These are phyloP conservation scores for Lactarius hatsudake DNA, from an alignment of 768 basidiomycete species.

Conservation along the genomic window DNA sequence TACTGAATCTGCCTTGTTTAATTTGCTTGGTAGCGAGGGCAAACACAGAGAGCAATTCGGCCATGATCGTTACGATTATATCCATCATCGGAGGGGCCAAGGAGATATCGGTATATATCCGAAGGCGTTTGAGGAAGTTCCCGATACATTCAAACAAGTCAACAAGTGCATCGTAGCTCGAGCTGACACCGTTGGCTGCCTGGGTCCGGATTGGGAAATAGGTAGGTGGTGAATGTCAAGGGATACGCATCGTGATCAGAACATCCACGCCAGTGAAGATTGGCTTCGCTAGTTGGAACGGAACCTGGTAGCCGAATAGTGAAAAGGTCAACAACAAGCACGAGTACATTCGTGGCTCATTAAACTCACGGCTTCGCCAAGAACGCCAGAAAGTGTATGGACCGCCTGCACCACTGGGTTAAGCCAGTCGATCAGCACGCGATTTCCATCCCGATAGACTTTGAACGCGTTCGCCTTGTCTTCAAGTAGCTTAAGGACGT, in stretches of 20 bases:
- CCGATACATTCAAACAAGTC: conserved; percentile 7
- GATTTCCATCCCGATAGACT: not conserved
- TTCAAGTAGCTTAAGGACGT: not conserved
- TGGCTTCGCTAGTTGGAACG: not conserved
- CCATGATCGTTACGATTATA: not conserved
- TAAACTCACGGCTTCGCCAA: not conserved
- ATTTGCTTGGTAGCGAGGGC: conserved; percentile 10
- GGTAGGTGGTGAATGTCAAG: not conserved
- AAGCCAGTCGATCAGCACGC: not conserved
- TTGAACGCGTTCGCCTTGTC: not conserved
- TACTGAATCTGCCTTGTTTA: conserved; percentile 2
- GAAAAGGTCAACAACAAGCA: not conserved
- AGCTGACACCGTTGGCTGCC: not conserved
- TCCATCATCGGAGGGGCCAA: not conserved
- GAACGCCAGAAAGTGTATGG: not conserved
- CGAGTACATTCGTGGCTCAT: not conserved
- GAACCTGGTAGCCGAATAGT: not conserved
- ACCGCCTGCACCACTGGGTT: not conserved
- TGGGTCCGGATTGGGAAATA: not conserved
- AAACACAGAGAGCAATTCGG: not conserved
- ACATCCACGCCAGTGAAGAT: not conserved
- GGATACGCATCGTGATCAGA: not conserved
- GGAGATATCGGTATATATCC: not conserved
- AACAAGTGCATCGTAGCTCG: not conserved
- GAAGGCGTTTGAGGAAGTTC: conserved; percentile 1